Percentiles rank a stretch among this genome's conserved stretches.
These are phyloP conservation scores for Arctium minus DNA, from an alignment of 129 eudicot species.

Conservation along the genomic window DNA sequence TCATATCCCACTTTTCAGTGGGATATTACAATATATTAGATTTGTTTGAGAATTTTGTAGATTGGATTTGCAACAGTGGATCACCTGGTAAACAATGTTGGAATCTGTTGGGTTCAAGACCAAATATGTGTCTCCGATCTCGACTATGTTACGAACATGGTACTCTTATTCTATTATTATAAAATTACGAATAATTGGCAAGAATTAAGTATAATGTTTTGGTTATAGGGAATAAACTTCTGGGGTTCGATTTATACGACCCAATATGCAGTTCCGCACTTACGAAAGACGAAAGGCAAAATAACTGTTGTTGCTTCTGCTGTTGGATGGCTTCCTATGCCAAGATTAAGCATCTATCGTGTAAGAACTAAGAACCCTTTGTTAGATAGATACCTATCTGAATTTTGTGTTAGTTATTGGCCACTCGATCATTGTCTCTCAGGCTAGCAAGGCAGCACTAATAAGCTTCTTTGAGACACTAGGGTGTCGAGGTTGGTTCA, in stretches of 20 bases:
- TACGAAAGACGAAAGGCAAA: conserved; percentile 15
- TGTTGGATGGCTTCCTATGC: conserved; percentile 34
- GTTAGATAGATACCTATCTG: background rate
- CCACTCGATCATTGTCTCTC: background rate
- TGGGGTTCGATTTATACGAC: conserved; percentile 60
- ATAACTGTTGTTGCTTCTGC: background rate
- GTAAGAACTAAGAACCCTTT: conserved; percentile 22
- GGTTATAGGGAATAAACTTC: conserved; percentile 44
- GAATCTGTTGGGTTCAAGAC: conserved; percentile 43
- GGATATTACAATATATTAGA: background rate
- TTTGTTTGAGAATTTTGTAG: background rate
- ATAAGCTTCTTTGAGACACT: conserved; percentile 49
- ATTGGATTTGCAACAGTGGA: conserved; percentile 42
- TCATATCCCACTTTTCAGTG: no score
- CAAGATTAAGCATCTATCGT: conserved; percentile 43
- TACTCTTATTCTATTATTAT: background rate
- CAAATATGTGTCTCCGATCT: conserved; percentile 24
- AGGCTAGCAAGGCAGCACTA: conserved; percentile 70
- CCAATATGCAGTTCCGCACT: conserved; percentile 45
- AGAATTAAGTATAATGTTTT: background rate
- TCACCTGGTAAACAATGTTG: conserved; percentile 66
- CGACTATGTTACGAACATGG: conserved; percentile 40
- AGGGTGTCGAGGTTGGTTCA: conserved; percentile 38
- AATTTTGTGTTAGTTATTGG: background rate
- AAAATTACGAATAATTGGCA: background rate